phyloP scores from a whole-genome alignment of 495 filamentous ascomycete genomes.

The Talaromyces ruber region DNA sequence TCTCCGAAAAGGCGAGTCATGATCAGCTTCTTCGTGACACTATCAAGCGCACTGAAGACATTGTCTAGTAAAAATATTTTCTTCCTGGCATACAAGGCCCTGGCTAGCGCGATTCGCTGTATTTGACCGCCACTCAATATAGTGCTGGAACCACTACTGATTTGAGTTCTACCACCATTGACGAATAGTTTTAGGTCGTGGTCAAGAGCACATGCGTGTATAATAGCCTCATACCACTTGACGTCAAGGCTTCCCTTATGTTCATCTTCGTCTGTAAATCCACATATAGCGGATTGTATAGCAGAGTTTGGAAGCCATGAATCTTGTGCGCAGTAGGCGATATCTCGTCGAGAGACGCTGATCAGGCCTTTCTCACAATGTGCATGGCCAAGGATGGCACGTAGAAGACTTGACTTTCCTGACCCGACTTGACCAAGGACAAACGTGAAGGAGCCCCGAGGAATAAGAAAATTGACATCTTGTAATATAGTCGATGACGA shows the following conservation, averaged over 20 bases:
- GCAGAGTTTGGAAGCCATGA: slow-evolving; percentile 50
- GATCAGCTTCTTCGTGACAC: slow-evolving; percentile 48
- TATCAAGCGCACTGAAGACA: slow-evolving; percentile 52
- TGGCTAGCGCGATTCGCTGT: slow-evolving; percentile 52
- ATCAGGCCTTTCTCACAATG: slow-evolving; percentile 29
- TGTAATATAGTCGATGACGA: neutral
- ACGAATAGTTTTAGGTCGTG: slow-evolving; percentile 47
- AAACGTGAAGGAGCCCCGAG: neutral
- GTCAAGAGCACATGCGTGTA: slow-evolving; percentile 52
- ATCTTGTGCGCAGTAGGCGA: slow-evolving; percentile 45
- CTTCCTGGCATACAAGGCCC: slow-evolving; percentile 46
- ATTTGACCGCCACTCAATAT: slow-evolving; percentile 59
- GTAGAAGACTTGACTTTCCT: neutral
- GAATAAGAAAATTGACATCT: neutral
- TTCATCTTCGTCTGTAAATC: slow-evolving; percentile 21
- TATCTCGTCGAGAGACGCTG: slow-evolving; percentile 19
- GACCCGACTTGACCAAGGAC: neutral
- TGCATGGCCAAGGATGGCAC: slow-evolving; percentile 18
- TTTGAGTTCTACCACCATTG: slow-evolving; percentile 45
- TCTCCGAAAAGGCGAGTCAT: slow-evolving; percentile 46
- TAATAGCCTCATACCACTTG: slow-evolving; percentile 49
- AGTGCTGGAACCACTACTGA: slow-evolving; percentile 53
- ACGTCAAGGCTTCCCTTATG: slow-evolving; percentile 25
- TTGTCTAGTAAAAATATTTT: slow-evolving; percentile 50
- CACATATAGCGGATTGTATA: slow-evolving; percentile 49